phyloP scores from a whole-genome alignment of 495 filamentous ascomycete species.

The Massariosphaeria phaeospora region DNA sequence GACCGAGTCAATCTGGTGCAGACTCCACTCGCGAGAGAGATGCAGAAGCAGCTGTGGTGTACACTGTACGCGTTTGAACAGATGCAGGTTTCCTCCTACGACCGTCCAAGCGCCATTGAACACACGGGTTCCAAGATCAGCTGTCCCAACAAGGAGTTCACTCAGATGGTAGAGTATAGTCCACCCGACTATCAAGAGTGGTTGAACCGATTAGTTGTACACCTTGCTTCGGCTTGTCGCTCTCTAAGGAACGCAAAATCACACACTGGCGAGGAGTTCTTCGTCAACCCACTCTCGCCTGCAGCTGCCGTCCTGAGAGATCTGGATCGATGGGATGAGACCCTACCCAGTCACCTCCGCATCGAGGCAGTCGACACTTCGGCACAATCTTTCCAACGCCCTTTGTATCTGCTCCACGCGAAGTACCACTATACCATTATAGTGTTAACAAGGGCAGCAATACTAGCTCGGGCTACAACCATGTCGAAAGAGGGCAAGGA shows the following conservation, averaged over 20 bases:
- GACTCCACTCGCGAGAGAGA: slow-evolving; percentile 41
- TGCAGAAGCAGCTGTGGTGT: slow-evolving; percentile 49
- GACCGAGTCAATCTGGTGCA: slow-evolving; percentile 42
- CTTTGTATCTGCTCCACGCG: slow-evolving; percentile 33
- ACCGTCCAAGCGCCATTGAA: slow-evolving; percentile 47
- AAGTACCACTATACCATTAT: slow-evolving; percentile 33
- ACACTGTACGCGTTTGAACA: slow-evolving; percentile 47
- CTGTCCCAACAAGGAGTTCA: slow-evolving; percentile 37
- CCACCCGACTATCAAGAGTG: slow-evolving; percentile 29
- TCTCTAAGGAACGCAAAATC: slow-evolving; percentile 25
- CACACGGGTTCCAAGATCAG: slow-evolving; percentile 42
- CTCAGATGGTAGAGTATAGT: slow-evolving; percentile 36
- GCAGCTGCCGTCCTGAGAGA: slow-evolving; percentile 34
- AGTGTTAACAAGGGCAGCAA: slow-evolving; percentile 27
- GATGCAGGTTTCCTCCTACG: slow-evolving; percentile 44
- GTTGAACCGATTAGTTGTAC: slow-evolving; percentile 28
- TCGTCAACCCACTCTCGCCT: slow-evolving; percentile 33
- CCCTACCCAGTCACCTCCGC: slow-evolving; percentile 37
- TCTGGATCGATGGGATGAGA: slow-evolving; percentile 41
- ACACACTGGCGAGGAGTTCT: slow-evolving; percentile 25
- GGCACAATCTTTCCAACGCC: slow-evolving; percentile 29
- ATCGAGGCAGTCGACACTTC: slow-evolving; percentile 28
- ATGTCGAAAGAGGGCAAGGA: slow-evolving; percentile 22
- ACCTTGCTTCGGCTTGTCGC: slow-evolving; percentile 33
- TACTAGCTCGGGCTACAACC: slow-evolving; percentile 31